Percentiles rank a stretch among this genome's conserved stretches.
Conservation (phyloP, 352 stramenopile species). For the Blastocystis sp. region DNA sequence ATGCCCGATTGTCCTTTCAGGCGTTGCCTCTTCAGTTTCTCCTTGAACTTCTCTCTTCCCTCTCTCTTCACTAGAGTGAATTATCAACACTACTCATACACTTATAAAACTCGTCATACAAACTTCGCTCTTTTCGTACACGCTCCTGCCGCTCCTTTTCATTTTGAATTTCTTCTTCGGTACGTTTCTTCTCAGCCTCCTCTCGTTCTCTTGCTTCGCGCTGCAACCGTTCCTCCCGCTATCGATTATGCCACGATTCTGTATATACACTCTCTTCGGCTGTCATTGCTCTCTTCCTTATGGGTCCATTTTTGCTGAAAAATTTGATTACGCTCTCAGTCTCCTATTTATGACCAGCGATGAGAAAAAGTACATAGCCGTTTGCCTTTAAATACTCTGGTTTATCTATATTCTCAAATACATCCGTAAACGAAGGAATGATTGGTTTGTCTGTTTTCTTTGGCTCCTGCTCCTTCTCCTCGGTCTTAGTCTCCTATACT, state of each 20-base stretch:
- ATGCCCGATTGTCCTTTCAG: slow-evolving; percentile 73
- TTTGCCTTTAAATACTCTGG: background rate
- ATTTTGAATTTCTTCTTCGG: background rate
- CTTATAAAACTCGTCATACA: slow-evolving; percentile 38
- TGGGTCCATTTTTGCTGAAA: slow-evolving; percentile 11
- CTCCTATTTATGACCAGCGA: background rate
- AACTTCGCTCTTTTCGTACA: background rate
- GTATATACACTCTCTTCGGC: background rate
- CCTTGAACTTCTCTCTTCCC: slow-evolving; percentile 67
- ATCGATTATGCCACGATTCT: background rate
- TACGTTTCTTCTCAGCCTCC: background rate
- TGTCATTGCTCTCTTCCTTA: background rate
- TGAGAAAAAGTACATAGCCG: background rate
- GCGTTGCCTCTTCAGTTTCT: slow-evolving; percentile 72
- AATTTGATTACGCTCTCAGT: slow-evolving; percentile 3
- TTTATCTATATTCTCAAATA: background rate
- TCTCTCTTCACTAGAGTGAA: slow-evolving; percentile 57
- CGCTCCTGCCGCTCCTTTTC: slow-evolving; percentile 24
- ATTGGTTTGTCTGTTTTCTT: background rate
- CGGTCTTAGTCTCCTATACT: background rate
- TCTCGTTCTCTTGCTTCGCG: background rate
- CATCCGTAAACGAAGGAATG: slow-evolving; percentile 30
- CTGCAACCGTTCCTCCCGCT: slow-evolving; percentile 5
- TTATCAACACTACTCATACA: background rate
- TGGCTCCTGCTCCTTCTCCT: background rate